Conservation (phyloP, 495 filamentous ascomycete species). For the Achaetomiella virescens region DNA sequence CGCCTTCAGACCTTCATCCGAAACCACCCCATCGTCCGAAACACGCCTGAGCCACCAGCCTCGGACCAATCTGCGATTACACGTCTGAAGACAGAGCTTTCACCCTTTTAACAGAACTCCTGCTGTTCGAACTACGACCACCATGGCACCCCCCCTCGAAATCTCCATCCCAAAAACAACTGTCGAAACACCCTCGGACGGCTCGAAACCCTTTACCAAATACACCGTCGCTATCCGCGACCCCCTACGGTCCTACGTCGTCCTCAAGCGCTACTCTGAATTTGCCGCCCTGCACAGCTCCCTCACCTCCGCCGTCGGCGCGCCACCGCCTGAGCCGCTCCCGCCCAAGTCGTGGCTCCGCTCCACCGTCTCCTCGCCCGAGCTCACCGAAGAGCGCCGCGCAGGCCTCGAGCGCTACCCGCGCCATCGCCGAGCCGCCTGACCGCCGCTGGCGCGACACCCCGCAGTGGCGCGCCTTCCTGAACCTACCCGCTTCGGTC, state of each 20-base stretch:
- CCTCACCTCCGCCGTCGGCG: slow-evolving; percentile 57
- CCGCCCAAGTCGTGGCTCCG: slow-evolving; percentile 83
- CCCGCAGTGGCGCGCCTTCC: slow-evolving; percentile 74
- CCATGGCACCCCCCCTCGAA: slow-evolving; percentile 70
- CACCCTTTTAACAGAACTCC: too few relatives aligned
- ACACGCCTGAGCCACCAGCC: not conserved
- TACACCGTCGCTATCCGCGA: slow-evolving; percentile 89
- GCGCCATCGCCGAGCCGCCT: slow-evolving; percentile 65
- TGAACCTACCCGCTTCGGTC: slow-evolving; percentile 62
- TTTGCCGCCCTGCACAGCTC: slow-evolving; percentile 70
- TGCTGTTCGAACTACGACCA: slow-evolving; percentile 2
- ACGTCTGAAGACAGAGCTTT: too few relatives aligned
- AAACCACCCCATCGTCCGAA: slow-evolving; percentile 3
- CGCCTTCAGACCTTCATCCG: too few relatives aligned
- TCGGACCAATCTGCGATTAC: too few relatives aligned
- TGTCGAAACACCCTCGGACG: slow-evolving; percentile 43
- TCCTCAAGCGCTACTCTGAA: slow-evolving; percentile 93
- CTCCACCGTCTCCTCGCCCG: slow-evolving; percentile 67
- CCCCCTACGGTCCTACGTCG: slow-evolving; percentile 77
- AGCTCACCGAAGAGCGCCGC: slow-evolving; percentile 74
- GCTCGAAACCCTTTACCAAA: slow-evolving; percentile 71
- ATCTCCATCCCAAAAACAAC: slow-evolving; percentile 76
- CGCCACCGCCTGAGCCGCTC: slow-evolving; percentile 54
- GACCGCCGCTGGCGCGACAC: slow-evolving; percentile 84
- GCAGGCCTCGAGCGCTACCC: slow-evolving; percentile 71